These are phyloP conservation scores for Balansia obtecta DNA, from an alignment of 2,329 filamentous ascomycete genomes.

Conservation along the genomic window DNA sequence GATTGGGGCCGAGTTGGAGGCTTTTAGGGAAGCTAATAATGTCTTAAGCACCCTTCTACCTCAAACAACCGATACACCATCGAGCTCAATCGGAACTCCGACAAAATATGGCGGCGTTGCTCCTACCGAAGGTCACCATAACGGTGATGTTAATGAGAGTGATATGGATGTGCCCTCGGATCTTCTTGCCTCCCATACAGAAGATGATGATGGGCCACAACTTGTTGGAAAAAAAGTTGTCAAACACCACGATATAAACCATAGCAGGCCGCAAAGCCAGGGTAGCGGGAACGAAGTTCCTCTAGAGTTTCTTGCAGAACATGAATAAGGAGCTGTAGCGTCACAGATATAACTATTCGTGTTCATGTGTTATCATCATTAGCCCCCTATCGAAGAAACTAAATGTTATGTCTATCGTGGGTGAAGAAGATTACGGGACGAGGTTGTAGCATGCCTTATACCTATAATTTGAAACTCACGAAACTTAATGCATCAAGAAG, in stretches of 20 bases:
- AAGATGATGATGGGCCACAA: constrained; percentile 11
- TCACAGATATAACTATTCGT: neutral
- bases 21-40: constrained; percentile 46
- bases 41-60: constrained; percentile 28
- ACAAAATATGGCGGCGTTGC: neutral
- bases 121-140: neutral
- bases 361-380: no score
- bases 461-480: no score
- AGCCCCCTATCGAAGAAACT: no score
- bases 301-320: constrained; percentile 37
- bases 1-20: constrained; percentile 61
- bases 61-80: neutral
- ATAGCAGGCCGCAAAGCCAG: constrained; percentile 12
- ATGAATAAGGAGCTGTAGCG: constrained; percentile 11
- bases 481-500: no score
- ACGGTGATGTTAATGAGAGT: constrained; percentile 7
- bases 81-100: neutral
- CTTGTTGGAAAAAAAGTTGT: neutral
- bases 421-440: no score
- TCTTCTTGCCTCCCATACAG: constrained; percentile 20
- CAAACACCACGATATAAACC: constrained; percentile 2
- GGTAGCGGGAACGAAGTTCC: constrained; percentile 38
- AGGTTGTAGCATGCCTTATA: no score
- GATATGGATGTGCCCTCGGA: constrained; percentile 13
- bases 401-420: no score